Conservation (phyloP, 1,284 basidiomycete species). For the Ceratobasidium papillatum region DNA sequence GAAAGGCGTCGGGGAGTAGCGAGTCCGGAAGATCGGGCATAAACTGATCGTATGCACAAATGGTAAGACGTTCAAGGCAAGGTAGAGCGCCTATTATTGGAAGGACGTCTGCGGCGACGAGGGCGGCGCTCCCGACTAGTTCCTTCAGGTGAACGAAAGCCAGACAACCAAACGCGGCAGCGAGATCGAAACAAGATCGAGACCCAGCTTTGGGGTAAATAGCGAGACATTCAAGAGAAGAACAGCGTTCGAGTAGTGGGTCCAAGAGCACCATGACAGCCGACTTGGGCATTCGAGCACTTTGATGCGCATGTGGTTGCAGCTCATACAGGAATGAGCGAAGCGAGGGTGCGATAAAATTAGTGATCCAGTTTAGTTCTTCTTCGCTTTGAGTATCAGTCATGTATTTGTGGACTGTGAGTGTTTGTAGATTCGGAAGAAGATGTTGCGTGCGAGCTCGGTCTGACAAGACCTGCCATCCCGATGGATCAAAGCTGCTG, state of each 20-base stretch:
- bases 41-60: not conserved
- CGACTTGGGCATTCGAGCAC: not conserved
- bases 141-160: not conserved
- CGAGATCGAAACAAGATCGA: not conserved
- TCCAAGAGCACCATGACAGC: slow-evolving; percentile 11
- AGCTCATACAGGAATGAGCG: not conserved
- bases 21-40: not conserved
- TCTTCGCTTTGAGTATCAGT: not conserved
- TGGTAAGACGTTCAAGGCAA: not conserved
- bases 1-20: not conserved
- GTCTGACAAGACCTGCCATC: not conserved
- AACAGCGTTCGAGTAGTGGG: slow-evolving; percentile 2
- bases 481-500: not conserved
- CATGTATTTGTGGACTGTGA: not conserved
- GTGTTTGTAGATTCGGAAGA: not conserved
- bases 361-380: not conserved
- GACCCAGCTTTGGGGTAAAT: slow-evolving; percentile 22
- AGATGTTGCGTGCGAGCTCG: not conserved
- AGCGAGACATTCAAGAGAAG: not conserved
- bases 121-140: not conserved
- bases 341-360: slow-evolving; percentile 7
- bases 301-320: not conserved
- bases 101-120: not conserved
- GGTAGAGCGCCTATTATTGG: not conserved
- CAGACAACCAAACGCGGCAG: not conserved